Evolutionary conservation across 2,329 filamentous ascomycete genomes (phyloP), one percentile per base, ranked within the genome.

Genomic region (Botryotinia calthae): DNA sequence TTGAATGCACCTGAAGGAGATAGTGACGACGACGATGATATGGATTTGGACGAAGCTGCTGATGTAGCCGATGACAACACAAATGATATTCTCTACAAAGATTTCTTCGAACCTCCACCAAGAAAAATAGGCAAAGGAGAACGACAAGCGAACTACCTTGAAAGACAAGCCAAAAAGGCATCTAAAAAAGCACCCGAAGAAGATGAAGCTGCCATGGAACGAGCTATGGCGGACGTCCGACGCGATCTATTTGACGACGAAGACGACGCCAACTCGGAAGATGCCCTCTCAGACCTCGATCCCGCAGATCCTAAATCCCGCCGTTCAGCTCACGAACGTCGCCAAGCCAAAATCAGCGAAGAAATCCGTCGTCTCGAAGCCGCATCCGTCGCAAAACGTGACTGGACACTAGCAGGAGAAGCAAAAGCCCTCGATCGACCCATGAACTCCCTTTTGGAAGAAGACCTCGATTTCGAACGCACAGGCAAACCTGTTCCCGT

Each of bases 391-490:
- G 92, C 93, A 44, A 97, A 97, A 83, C 91, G 94, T 73, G 90
- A 95, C 79, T 99, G 96, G 96, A 92, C 93, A 28, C 85, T 98
- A 70, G 88, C 92, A 16, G 96, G 96, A 79, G 96, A 99, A 85
- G 95, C 95, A 7, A 87, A 90, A 66, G 95, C 93, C 2, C 86
- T 86, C 0, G 93, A 96, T 77, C 89, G 96, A 51, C 96, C 96
- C 0, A 81, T 94, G 71, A 98, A 99, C 84, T 98, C 95, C 0
- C 87, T 99, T 3, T 88, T 99, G 1, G 95, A 98, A 80, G 90
- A 98, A 83, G 94, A 98, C 79, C 87, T 99, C 40, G 95, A 98
- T 76, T 99, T 98, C 80, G 96, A 99, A 83, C 90, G 97, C 78
- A 90, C 93, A 34, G 96, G 96, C 79, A 99, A 98, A 82, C 95